Evolutionary conservation across 495 filamentous ascomycete species (phyloP).

Genomic region (Entonaema liquescens): DNA sequence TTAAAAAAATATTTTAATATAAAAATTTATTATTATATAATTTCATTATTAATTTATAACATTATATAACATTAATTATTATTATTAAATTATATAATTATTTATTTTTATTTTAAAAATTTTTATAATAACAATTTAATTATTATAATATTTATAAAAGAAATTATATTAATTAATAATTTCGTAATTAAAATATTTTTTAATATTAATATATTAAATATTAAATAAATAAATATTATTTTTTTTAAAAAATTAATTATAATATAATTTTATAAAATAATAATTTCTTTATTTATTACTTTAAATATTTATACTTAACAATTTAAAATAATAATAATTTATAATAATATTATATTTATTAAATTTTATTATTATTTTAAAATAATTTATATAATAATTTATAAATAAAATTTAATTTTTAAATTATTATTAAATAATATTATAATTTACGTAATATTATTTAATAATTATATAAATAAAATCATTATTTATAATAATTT

Average conservation of each 20-base stretch:
- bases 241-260: neutral
- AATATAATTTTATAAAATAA: constrained; percentile 2
- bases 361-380: neutral
- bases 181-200: constrained; percentile 3
- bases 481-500: constrained; percentile 4
- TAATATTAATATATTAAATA: constrained; percentile 2
- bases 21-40: neutral
- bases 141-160: neutral
- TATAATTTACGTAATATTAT: neutral
- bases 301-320: neutral
- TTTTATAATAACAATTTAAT: constrained; percentile 3
- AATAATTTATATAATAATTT: neutral
- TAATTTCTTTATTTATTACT: neutral
- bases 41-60: neutral
- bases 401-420: constrained; percentile 1
- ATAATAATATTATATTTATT: constrained; percentile 8
- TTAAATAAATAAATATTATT: constrained; percentile 7
- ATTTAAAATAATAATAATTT: neutral
- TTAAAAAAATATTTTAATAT: neutral
- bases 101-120: constrained; percentile 9
- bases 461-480: constrained; percentile 1
- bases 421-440: neutral
- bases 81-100: neutral
- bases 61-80: neutral
- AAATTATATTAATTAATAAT: constrained; percentile 1